Base-by-base conservation (phyloP, 345 rosid genomes). In the Moringa oleifera region DNA sequence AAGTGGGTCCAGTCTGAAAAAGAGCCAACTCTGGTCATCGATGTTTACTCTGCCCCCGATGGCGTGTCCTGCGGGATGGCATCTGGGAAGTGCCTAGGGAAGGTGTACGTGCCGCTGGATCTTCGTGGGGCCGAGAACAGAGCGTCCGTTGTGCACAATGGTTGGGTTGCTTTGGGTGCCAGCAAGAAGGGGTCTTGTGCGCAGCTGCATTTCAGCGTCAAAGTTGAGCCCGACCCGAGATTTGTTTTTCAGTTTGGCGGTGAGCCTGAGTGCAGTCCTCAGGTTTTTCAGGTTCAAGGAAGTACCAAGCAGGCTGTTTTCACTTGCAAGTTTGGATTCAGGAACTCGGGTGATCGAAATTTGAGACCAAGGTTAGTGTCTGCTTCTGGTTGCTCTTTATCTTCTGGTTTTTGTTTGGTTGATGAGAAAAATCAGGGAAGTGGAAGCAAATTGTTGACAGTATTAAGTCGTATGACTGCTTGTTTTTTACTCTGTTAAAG, bases 251-350 rank as follows among this genome's bases (percentile, higher is more conserved):
- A 80, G 71, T 94, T 88, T 62, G 97, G 80, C 41, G 92, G 95
- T 2, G 92, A 88, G 66, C 96, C 99, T 0, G 99, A 86, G 82
- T 86, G 97, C 23, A 94, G 97, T 53, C 99, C 99, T 15, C 99
- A 86, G 82, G 87, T 94, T 57, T 90, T 88, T 28, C 99, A 86
- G 70, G 92, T 94, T 45, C 97, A 90, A 53, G 97, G 97, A 59
- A 85, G 71, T 64, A 83, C 79, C 8, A 88, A 75, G 59, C 97
- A 94, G 61, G 92, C 99, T 0, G 99, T 94, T 16, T 94, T 94
- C 75, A 90, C 97, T 59, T 90, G 97, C 90, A 94, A 94, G 65
- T 94, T 94, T 71, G 83, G 87, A 25, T 80, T 83, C 64, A 80
- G 95, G 37, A 80, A 72, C 64, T 61, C 83, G 0, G 65, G 68